Percentiles rank a stretch among this genome's conserved stretches.
phyloP scores from a whole-genome alignment of 2,329 filamentous ascomycete genomes.

The Hysterium pulicare region DNA sequence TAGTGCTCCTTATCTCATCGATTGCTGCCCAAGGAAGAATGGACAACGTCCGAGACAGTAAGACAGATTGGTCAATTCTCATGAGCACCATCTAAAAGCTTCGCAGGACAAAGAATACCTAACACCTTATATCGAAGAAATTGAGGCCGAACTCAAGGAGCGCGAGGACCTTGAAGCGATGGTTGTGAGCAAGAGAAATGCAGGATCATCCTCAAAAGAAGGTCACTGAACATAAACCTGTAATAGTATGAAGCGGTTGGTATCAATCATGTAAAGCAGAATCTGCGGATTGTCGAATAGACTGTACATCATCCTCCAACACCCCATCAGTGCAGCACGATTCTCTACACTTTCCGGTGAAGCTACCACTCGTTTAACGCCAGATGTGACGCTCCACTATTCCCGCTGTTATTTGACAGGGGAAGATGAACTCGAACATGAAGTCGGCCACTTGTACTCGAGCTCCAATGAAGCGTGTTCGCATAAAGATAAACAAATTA shows the following conservation, averaged over 20 bases:
- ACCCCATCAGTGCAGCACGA: too few species aligned
- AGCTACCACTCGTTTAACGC: too few species aligned
- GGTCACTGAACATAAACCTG: too few species aligned
- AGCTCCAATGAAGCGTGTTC: too few species aligned
- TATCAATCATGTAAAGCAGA: constrained; percentile 10
- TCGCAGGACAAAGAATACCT: constrained; percentile 61
- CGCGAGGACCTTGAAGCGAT: constrained; percentile 66
- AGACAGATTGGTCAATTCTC: constrained; percentile 8
- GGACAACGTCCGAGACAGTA: constrained; percentile 67
- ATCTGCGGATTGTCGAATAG: constrained; percentile 33
- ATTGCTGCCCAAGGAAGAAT: constrained; percentile 61
- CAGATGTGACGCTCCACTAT: too few species aligned
- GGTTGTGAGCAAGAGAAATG: constrained; percentile 50
- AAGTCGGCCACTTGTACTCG: too few species aligned
- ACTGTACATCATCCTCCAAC: constrained; percentile 37
- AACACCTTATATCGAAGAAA: constrained; percentile 63
- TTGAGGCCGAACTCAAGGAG: constrained; percentile 66
- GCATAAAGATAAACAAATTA: too few species aligned
- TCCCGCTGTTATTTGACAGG: too few species aligned
- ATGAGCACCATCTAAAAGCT: neutral
- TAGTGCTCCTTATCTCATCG: constrained; percentile 66
- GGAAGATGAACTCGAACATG: too few species aligned
- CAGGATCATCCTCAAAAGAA: constrained; percentile 21
- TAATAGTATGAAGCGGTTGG: too few species aligned
- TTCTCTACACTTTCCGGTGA: too few species aligned